Base-by-base conservation (phyloP, 805 yeast species). In the Teunomyces funiuensis region DNA sequence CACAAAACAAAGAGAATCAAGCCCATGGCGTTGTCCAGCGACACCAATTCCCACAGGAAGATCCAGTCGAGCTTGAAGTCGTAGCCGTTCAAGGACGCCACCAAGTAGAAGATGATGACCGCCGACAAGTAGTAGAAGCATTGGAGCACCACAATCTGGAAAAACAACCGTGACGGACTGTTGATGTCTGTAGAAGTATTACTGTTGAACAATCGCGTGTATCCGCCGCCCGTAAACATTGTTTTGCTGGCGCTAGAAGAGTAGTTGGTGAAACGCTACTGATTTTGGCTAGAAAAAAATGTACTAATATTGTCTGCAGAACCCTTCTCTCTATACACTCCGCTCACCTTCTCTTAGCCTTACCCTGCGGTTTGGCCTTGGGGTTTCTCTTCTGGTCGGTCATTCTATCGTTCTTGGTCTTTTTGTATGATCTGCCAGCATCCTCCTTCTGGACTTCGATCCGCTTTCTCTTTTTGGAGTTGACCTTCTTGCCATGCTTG, bases 91-190 rank as follows among this genome's bases (percentile, higher is more conserved):
- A 93, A 66, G 39, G 78, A 67, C 2, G 89, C 79, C 39, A 85
- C 76, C 28, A 83, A 66, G 46, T 76, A 78, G 49, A 89, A 84
- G 33, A 88, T 61, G 5, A 83, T 57, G 1, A 77, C 58, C 1
- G 96, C 97, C 2, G 88, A 77, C 5, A 76, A 54, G 55, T 91
- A 91, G 65, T 90, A 90, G 44, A 87, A 80, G 27, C 79, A 56
- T 60, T 91, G 99, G 18, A 91, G 65, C 16, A 87, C 66, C 5
- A 88, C 60, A 14, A 91, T 91, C 61, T 91, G 98, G 31, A 79
- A 58, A 36, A 81, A 65, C 6, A 65, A 51, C 45, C 61, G 63
- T 2, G 64, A 52, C 4, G 71, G 71, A 46, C 57, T 64, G 17
- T 60, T 61, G 27, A 55, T 54, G 34, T 63, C 68, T 15, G 59